phyloP scores from a whole-genome alignment of 2,329 filamentous ascomycete species.

The Dactylellina drechsleri region DNA sequence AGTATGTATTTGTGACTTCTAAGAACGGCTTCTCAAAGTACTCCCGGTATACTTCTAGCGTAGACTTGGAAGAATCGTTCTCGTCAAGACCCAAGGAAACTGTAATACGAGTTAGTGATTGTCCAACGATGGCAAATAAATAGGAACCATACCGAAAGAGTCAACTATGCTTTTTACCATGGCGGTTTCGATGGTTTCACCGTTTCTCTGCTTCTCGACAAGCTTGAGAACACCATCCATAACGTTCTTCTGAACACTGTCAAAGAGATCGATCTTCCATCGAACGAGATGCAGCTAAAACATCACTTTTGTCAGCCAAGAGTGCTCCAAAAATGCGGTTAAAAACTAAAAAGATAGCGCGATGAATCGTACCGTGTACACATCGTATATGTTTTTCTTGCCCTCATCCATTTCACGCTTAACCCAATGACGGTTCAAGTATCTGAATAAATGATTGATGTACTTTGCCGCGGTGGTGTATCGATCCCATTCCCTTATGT shows the following conservation, averaged over 20 bases:
- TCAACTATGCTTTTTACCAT: conserved; percentile 98
- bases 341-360: background rate
- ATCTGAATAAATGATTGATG: conserved; percentile 95
- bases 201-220: conserved; percentile 95
- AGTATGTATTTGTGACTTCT: conserved; percentile 82
- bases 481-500: conserved; percentile 95
- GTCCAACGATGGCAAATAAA: conserved; percentile 44
- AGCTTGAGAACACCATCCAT: conserved; percentile 95
- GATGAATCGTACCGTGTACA: conserved; percentile 74
- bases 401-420: conserved; percentile 99
- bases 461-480: conserved; percentile 97
- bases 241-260: conserved; percentile 82
- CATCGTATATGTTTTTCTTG: conserved; percentile 97
- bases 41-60: conserved; percentile 89
- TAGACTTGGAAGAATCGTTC: conserved; percentile 89
- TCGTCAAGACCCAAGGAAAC: conserved; percentile 95
- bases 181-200: conserved; percentile 95
- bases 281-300: conserved; percentile 81
- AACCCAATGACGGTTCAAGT: conserved; percentile 98
- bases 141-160: conserved; percentile 70
- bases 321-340: background rate
- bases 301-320: background rate
- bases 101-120: conserved; percentile 22
- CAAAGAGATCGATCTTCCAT: conserved; percentile 93
- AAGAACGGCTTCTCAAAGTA: conserved; percentile 96